phyloP scores from a whole-genome alignment of 345 rosid genomes.

The Populus euphratica region DNA sequence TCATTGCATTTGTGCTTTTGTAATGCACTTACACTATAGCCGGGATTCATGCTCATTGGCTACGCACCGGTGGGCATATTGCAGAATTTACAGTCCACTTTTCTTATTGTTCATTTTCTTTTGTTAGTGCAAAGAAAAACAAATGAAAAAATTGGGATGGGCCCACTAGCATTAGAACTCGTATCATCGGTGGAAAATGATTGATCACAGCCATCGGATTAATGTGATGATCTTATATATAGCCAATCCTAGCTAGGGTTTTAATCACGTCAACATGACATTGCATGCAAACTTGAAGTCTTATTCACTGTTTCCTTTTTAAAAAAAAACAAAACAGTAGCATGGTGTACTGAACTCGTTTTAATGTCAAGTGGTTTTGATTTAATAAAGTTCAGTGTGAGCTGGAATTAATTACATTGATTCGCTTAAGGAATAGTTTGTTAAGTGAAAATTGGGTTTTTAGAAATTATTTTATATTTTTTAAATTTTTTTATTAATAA shows the following conservation, averaged over 20 bases:
- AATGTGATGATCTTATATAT: not conserved
- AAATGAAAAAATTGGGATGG: not conserved
- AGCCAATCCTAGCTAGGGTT: conserved; percentile 11
- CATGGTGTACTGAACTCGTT: no score
- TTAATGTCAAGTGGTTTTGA: no score
- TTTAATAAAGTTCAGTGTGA: no score
- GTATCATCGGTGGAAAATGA: not conserved
- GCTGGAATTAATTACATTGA: no score
- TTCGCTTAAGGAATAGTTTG: no score
- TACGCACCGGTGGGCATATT: not conserved
- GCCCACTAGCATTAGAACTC: not conserved
- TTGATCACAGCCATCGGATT: not conserved
- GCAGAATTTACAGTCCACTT: not conserved
- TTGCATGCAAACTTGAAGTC: no score
- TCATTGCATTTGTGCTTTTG: not conserved
- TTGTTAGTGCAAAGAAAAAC: not conserved
- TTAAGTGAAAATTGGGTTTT: no score
- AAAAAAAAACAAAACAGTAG: no score
- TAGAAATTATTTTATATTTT: no score
- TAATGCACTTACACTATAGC: not conserved
- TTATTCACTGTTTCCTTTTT: no score
- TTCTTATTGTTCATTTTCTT: not conserved
- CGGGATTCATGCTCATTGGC: not conserved
- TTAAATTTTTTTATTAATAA: no score
- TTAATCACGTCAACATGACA: conserved; percentile 29